These are phyloP conservation scores for Dendrocalamus sinicus DNA, from an alignment of 176 grass and related monocot species.

Conservation along the genomic window DNA sequence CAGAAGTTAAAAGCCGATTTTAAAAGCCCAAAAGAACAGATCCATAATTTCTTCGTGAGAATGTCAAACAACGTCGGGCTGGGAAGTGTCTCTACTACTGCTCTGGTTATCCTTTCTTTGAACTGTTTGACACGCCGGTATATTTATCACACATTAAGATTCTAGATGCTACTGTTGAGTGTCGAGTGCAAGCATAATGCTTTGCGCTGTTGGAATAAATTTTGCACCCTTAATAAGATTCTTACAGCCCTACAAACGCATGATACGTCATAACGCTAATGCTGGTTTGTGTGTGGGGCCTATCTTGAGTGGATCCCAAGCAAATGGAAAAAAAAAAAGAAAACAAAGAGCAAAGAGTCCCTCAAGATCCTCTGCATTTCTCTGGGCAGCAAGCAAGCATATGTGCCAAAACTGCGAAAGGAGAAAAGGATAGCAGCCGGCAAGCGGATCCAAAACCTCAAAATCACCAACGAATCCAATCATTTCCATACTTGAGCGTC, in stretches of 20 bases:
- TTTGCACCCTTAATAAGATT: neutral
- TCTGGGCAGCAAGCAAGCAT: conserved; percentile 80
- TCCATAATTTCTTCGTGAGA: neutral
- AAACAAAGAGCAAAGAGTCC: conserved; percentile 13
- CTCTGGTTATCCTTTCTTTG: neutral
- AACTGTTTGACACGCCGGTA: neutral
- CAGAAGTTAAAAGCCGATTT: too few species aligned
- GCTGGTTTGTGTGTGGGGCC: neutral
- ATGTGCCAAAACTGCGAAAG: conserved; percentile 84
- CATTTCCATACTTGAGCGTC: conserved; percentile 21
- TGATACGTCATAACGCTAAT: neutral
- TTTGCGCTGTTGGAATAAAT: neutral
- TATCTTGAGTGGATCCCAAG: conserved; percentile 63
- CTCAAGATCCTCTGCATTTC: conserved; percentile 24
- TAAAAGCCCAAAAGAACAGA: too few species aligned
- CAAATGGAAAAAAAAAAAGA: conserved; percentile 6
- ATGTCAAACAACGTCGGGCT: neutral
- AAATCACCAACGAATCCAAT: conserved; percentile 51
- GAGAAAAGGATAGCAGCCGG: conserved; percentile 41
- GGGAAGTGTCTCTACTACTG: neutral
- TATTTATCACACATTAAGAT: neutral
- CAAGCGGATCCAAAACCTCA: conserved; percentile 48
- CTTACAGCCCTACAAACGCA: neutral
- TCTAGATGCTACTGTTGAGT: neutral
- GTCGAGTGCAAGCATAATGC: neutral